These are phyloP conservation scores for Phytophthora sp. DNA, from an alignment of 352 stramenopile genomes.

Conservation along the genomic window DNA sequence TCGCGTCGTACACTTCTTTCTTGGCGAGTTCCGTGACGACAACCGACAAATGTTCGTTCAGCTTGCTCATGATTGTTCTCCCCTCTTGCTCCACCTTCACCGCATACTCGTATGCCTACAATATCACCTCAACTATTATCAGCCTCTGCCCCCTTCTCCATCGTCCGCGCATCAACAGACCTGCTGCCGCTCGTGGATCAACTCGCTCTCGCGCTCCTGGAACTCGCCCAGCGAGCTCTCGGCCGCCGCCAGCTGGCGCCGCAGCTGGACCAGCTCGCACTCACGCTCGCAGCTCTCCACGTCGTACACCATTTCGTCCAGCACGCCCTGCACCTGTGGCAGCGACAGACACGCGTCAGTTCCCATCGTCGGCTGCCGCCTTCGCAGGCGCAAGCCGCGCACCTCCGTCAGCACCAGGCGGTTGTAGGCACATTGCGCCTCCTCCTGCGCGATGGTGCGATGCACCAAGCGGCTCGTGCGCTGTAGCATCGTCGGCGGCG, in stretches of 20 bases:
- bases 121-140: neutral
- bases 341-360: neutral
- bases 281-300: conserved; percentile 75
- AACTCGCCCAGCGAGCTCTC: conserved; percentile 49
- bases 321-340: conserved; percentile 59
- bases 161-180: conserved; percentile 16
- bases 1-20: conserved; percentile 59
- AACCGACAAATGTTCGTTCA: conserved; percentile 59
- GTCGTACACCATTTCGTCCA: conserved; percentile 87
- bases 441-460: conserved; percentile 47
- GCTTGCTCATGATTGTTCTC: conserved; percentile 38
- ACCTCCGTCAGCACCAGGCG: conserved; percentile 57
- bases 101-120: conserved; percentile 62
- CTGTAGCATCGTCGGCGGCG: conserved; percentile 36
- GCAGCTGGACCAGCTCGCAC: conserved; percentile 46
- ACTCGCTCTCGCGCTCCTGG: conserved; percentile 62
- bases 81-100: conserved; percentile 59
- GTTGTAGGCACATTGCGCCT: conserved; percentile 48
- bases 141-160: neutral
- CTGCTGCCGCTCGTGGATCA: conserved; percentile 69
- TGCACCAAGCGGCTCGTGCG: conserved; percentile 39
- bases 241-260: conserved; percentile 37
- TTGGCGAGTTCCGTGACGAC: conserved; percentile 65
- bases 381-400: neutral
- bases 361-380: neutral